Evolutionary conservation across 1,139 yeast genomes (phyloP), one percentile per base, ranked within the genome.

Genomic region (Neolecta irregularis): DNA sequence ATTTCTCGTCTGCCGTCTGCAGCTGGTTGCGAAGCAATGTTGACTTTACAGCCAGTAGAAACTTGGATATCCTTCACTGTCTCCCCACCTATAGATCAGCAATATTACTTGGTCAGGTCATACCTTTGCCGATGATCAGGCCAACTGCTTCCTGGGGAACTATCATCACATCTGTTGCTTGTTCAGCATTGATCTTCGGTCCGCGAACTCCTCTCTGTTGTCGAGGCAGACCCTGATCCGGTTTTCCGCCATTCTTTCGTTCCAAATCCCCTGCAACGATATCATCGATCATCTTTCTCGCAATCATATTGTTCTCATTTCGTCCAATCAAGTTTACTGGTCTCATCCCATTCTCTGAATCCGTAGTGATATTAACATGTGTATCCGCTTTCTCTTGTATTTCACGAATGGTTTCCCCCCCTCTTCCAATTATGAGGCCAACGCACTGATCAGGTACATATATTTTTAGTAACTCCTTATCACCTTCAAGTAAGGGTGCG

Each of bases 81-180:
- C n/a, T 43, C 46, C n/a, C 46, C 46, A 13, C 46, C 45, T 30
- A 22, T 39, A n/a, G n/a, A n/a, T n/a, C n/a, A n/a, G n/a, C n/a
- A n/a, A n/a, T n/a, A n/a, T n/a, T n/a, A n/a, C n/a, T n/a, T n/a
- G n/a, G n/a, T n/a, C n/a, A n/a, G n/a, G n/a, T n/a, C n/a, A n/a
- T n/a, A n/a, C n/a, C n/a, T 7, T 40, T 35, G 6, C 45, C 46
- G 32, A 43, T 43, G 15, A 43, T 33, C 23, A 42, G 35, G 3
- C 46, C 46, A 4, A 43, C 44, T 8, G 42, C 30, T 15, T 39
- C 35, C 25, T 43, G 39, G 5, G 45, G 45, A 6, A 43, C n/a
- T n/a, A n/a, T n/a, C n/a, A n/a, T n/a, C n/a, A n/a, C n/a, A n/a
- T n/a, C n/a, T n/a, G n/a, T n/a, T n/a, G n/a, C n/a, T n/a, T n/a